phyloP scores from a whole-genome alignment of 2,329 filamentous ascomycete genomes.

The Claviceps sp. region DNA sequence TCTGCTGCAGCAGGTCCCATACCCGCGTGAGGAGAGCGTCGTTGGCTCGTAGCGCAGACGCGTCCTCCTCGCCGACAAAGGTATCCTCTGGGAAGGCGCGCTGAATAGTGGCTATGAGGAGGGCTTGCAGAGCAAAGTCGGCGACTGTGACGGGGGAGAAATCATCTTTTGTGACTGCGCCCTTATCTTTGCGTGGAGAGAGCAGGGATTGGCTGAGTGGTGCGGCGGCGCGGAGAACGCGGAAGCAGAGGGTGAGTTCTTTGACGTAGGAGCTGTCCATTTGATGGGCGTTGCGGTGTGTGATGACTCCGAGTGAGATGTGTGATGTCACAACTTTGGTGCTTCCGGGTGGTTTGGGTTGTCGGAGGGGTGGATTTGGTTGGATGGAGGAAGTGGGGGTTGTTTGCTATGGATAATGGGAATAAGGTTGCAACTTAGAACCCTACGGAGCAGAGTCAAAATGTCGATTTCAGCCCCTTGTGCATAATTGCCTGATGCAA shows the following conservation, averaged over 20 bases:
- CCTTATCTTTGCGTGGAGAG: constrained; percentile 30
- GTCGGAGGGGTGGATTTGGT: background rate
- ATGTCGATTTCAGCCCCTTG: too few species aligned
- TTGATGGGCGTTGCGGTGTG: background rate
- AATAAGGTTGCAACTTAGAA: too few species aligned
- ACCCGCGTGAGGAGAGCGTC: constrained; percentile 30
- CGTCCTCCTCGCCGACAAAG: constrained; percentile 44
- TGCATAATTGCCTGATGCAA: too few species aligned
- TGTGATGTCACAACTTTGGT: background rate
- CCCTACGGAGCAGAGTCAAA: too few species aligned
- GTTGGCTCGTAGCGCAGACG: constrained; percentile 31
- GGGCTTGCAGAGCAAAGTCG: constrained; percentile 45
- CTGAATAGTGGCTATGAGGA: constrained; percentile 37
- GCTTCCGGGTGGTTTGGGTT: background rate
- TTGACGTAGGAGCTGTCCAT: constrained; percentile 30
- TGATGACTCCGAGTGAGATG: background rate
- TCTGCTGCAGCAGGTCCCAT: constrained; percentile 28
- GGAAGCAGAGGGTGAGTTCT: constrained; percentile 30
- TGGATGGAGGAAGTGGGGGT: too few species aligned
- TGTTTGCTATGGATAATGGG: too few species aligned
- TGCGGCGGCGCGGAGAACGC: constrained; percentile 31
- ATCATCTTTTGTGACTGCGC: constrained; percentile 38
- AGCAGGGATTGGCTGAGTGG: constrained; percentile 36
- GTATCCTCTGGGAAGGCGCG: constrained; percentile 35
- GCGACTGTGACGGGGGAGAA: constrained; percentile 44